A percentile compares a stretch with the other conserved stretches of the same genome.
Conservation (phyloP, 2,329 filamentous ascomycete genomes). For the Geoglossum cookeanum region DNA sequence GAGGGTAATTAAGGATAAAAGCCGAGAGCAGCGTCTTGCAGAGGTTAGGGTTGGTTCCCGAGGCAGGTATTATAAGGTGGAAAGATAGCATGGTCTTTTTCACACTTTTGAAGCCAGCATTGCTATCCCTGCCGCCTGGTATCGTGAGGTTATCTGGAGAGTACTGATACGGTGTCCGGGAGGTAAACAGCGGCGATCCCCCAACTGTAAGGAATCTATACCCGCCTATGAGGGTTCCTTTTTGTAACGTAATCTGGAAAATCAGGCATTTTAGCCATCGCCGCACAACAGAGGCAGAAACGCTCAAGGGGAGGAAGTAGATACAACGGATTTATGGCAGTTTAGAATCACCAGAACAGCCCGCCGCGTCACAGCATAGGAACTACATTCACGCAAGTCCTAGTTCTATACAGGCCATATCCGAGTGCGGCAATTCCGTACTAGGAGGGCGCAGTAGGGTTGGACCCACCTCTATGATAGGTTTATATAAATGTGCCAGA, state of each 20-base stretch:
- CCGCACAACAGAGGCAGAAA: background rate
- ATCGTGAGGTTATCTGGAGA: background rate
- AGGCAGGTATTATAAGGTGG: conserved; percentile 35
- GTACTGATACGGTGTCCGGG: background rate
- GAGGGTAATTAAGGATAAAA: conserved; percentile 39
- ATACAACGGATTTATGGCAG: background rate
- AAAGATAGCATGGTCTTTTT: conserved; percentile 22
- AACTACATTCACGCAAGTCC: background rate
- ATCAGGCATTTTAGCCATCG: background rate
- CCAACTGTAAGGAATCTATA: background rate
- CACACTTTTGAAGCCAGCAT: background rate
- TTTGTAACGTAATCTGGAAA: background rate
- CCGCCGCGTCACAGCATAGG: background rate
- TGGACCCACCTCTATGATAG: background rate
- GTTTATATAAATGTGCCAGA: background rate
- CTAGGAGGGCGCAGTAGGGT: background rate
- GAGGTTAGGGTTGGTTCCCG: conserved; percentile 28
- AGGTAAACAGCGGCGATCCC: background rate
- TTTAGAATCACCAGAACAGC: background rate
- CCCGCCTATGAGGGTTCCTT: background rate
- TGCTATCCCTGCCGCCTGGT: no score
- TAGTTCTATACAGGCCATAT: background rate
- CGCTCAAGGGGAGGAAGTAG: background rate
- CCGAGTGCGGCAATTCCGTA: background rate
- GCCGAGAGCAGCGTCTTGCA: conserved; percentile 38